These are phyloP conservation scores for Suhomyces emberorum DNA, from an alignment of 805 yeast genomes.

Conservation along the genomic window DNA sequence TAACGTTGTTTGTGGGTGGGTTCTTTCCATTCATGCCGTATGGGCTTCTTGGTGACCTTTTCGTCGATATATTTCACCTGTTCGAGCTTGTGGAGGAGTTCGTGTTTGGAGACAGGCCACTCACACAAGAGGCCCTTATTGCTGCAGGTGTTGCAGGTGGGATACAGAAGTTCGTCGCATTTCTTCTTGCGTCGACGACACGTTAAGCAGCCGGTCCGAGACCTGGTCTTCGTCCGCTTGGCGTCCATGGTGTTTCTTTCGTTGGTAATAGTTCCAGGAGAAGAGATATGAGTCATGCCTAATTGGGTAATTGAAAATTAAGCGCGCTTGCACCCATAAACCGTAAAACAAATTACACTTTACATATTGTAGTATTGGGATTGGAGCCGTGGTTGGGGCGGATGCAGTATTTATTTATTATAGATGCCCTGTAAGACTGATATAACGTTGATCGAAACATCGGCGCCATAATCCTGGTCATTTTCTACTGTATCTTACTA, in stretches of 20 bases:
- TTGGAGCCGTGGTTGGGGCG: too few relatives aligned
- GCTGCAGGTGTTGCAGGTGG: conserved; percentile 26
- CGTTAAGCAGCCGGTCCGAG: conserved; percentile 32
- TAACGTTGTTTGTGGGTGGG: conserved; percentile 10
- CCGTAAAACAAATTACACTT: not conserved
- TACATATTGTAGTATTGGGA: too few relatives aligned
- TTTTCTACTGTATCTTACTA: too few relatives aligned
- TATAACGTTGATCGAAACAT: too few relatives aligned
- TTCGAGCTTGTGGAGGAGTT: conserved; percentile 18
- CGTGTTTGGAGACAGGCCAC: conserved; percentile 26
- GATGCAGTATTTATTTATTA: too few relatives aligned
- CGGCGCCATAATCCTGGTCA: too few relatives aligned
- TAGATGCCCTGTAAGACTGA: too few relatives aligned
- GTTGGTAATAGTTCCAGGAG: too few relatives aligned
- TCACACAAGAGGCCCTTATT: conserved; percentile 18
- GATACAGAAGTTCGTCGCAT: conserved; percentile 33
- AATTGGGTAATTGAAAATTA: conserved; percentile 25
- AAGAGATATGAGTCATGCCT: conserved; percentile 18
- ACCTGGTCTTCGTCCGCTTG: conserved; percentile 16
- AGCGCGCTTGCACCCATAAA: conserved; percentile 27
- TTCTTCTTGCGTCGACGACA: conserved; percentile 28
- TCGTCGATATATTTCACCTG: conserved; percentile 19
- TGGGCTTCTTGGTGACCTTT: conserved; percentile 2
- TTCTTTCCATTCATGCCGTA: not conserved
- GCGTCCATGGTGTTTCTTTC: conserved; percentile 8